Percentiles rank a stretch among this genome's conserved stretches.
These are phyloP conservation scores for Huntiella decipiens DNA, from an alignment of 2,329 filamentous ascomycete species.

Conservation along the genomic window DNA sequence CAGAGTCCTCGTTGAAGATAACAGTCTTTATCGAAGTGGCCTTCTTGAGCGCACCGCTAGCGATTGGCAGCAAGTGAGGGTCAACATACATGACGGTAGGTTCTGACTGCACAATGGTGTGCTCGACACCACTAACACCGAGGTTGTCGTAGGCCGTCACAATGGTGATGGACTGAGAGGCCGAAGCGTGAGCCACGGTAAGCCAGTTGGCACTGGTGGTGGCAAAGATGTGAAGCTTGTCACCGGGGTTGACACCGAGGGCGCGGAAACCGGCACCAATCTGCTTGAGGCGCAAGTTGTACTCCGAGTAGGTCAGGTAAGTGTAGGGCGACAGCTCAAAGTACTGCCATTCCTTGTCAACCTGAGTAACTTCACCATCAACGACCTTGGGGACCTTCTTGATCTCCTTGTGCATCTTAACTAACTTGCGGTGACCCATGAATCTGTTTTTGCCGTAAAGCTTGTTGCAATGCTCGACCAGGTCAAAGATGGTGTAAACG, in stretches of 20 bases:
- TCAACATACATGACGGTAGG: conserved; percentile 76
- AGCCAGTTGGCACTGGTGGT: conserved; percentile 78
- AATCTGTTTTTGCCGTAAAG: conserved; percentile 44
- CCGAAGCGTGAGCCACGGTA: conserved; percentile 54
- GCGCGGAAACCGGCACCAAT: conserved; percentile 56
- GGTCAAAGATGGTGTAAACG: conserved; percentile 59
- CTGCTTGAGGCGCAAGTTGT: conserved; percentile 48
- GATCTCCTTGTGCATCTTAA: conserved; percentile 62
- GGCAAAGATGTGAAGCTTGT: conserved; percentile 65
- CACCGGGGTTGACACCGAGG: conserved; percentile 46
- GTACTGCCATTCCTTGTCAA: conserved; percentile 83
- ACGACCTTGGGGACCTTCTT: conserved; percentile 83
- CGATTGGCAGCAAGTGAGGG: conserved; percentile 51
- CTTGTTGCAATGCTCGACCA: conserved; percentile 50
- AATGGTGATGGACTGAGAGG: conserved; percentile 74
- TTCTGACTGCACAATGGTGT: conserved; percentile 66
- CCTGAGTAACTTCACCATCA: conserved; percentile 58
- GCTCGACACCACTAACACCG: conserved; percentile 63
- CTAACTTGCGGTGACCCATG: conserved; percentile 51
- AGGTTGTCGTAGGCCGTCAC: conserved; percentile 93
- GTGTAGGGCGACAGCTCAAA: conserved; percentile 66
- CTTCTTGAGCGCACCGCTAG: conserved; percentile 35
- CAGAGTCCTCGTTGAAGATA: conserved; percentile 41
- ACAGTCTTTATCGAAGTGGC: conserved; percentile 36
- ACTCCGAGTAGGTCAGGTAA: conserved; percentile 64